Evolutionary conservation across 805 yeast species (phyloP).

Genomic region (Starmerella cellae): DNA sequence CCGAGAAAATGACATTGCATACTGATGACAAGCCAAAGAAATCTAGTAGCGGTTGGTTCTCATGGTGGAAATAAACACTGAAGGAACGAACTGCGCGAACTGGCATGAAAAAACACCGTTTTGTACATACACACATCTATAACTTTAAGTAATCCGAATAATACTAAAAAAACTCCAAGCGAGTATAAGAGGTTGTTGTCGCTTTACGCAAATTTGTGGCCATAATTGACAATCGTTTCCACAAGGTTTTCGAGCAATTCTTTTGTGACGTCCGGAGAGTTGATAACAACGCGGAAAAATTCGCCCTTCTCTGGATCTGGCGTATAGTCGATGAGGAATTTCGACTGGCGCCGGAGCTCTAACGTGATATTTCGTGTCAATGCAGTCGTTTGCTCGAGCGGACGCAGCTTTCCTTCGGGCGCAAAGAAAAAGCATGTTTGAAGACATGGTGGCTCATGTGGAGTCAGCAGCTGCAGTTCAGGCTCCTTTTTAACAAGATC

Average conservation of each 20-base stretch:
- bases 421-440: conserved; percentile 73
- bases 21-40: not conserved
- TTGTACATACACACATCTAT: too few relatives aligned
- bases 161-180: too few relatives aligned
- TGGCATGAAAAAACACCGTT: not conserved
- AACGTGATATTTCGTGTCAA: conserved; percentile 51
- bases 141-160: too few relatives aligned
- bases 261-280: conserved; percentile 46
- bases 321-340: conserved; percentile 64
- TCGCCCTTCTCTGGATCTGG: conserved; percentile 57
- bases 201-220: too few relatives aligned
- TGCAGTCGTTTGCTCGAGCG: conserved; percentile 34
- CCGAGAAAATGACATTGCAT: conserved; percentile 5
- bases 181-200: too few relatives aligned
- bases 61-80: conserved; percentile 1
- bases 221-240: conserved; percentile 15
- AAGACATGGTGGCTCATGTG: conserved; percentile 55
- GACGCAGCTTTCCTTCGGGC: conserved; percentile 30
- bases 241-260: conserved; percentile 36
- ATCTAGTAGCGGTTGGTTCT: not conserved
- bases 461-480: conserved; percentile 44
- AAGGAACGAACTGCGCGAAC: too few relatives aligned
- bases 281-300: conserved; percentile 73
- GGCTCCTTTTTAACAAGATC: conserved; percentile 28
- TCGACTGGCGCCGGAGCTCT: conserved; percentile 46